phyloP scores from a whole-genome alignment of 2,329 filamentous ascomycete species.

The Calcarisporium arbuscula region DNA sequence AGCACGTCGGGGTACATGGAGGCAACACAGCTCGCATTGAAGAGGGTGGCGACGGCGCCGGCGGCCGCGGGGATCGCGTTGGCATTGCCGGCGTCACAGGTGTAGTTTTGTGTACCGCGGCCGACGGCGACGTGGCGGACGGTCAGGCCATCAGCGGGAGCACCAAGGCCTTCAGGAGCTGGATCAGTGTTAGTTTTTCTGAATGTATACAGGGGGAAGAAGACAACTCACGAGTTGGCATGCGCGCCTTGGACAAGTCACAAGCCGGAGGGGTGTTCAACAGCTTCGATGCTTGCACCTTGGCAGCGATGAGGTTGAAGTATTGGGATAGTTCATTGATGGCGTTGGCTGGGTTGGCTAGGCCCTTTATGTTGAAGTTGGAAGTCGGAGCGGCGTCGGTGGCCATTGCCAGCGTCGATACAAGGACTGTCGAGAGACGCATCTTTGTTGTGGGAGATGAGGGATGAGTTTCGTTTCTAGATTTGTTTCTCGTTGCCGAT shows the following conservation, averaged over 20 bases:
- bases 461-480: slow-evolving; percentile 2
- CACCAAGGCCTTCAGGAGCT: slow-evolving; percentile 54
- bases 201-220: no score
- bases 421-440: slow-evolving; percentile 41
- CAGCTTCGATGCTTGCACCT: slow-evolving; percentile 42
- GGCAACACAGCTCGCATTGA: slow-evolving; percentile 78
- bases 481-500: not conserved
- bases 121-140: slow-evolving; percentile 79
- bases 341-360: slow-evolving; percentile 29
- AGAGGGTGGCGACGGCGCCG: slow-evolving; percentile 79
- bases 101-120: slow-evolving; percentile 91
- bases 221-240: slow-evolving; percentile 45
- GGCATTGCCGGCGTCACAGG: slow-evolving; percentile 59
- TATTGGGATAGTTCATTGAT: slow-evolving; percentile 49
- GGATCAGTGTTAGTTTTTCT: slow-evolving; percentile 22
- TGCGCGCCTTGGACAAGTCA: slow-evolving; percentile 45
- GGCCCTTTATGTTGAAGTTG: slow-evolving; percentile 27
- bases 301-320: slow-evolving; percentile 53
- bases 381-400: slow-evolving; percentile 41
- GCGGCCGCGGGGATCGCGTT: slow-evolving; percentile 55
- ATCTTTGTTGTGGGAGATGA: slow-evolving; percentile 30
- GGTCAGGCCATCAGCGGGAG: slow-evolving; percentile 51
- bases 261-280: slow-evolving; percentile 40
- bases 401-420: slow-evolving; percentile 37
- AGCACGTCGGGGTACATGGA: slow-evolving; percentile 63